These are phyloP conservation scores for Zea luxurians DNA, from an alignment of 176 grass and related monocot species.

Conservation along the genomic window DNA sequence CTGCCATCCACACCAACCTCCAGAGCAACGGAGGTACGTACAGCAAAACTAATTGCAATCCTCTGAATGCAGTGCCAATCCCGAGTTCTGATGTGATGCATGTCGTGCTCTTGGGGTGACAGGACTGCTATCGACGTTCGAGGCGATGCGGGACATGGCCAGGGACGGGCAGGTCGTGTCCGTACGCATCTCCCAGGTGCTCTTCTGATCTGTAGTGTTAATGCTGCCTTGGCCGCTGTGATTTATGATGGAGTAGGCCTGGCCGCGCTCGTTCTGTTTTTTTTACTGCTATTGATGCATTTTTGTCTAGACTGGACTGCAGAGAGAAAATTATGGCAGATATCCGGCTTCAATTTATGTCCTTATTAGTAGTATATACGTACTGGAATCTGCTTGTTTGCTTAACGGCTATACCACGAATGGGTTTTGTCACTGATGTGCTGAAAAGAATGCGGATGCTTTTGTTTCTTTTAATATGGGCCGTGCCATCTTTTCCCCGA, in stretches of 20 bases:
- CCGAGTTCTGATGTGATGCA: constrained; percentile 24
- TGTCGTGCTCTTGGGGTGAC: background rate
- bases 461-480: background rate
- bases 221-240: constrained; percentile 18
- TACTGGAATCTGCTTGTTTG: background rate
- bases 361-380: background rate
- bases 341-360: background rate
- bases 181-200: constrained; percentile 71
- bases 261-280: background rate
- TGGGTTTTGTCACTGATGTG: background rate
- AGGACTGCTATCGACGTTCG: constrained; percentile 65
- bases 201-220: constrained; percentile 48
- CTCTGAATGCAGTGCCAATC: background rate
- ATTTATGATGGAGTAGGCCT: constrained; percentile 16
- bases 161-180: constrained; percentile 67
- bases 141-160: constrained; percentile 59
- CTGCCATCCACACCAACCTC: constrained; percentile 78
- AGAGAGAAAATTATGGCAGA: constrained; percentile 13
- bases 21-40: constrained; percentile 47
- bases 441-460: background rate
- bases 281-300: background rate
- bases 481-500: too few species aligned
- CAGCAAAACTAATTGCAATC: background rate
- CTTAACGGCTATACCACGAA: background rate
- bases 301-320: background rate